A percentile compares a stretch with the other conserved stretches of the same genome.
Evolutionary conservation across 805 yeast genomes (phyloP).

Genomic region (Hyphopichia homilentoma): DNA sequence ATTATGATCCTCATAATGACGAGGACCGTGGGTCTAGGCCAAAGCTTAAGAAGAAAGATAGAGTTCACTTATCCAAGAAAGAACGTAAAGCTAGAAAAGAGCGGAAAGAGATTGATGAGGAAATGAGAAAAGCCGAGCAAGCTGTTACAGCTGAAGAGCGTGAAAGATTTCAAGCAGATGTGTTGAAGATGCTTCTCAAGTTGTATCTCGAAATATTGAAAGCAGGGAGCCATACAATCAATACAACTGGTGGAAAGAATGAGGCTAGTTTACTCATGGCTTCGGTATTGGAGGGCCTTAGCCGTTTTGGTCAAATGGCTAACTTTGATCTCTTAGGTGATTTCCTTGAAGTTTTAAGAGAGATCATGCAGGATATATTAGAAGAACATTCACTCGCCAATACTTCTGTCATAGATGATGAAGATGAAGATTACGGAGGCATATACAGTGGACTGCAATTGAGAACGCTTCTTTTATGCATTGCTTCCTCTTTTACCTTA

Average conservation of each 20-base stretch:
- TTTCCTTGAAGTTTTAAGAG: conserved; percentile 82
- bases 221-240: conserved; percentile 26
- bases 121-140: conserved; percentile 80
- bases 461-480: conserved; percentile 75
- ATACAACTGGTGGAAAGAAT: conserved; percentile 43
- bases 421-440: conserved; percentile 24
- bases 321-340: conserved; percentile 92
- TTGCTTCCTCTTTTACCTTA: conserved; percentile 86
- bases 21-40: conserved; percentile 32
- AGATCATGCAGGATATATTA: conserved; percentile 58
- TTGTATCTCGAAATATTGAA: conserved; percentile 76
- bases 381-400: conserved; percentile 34
- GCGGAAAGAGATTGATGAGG: conserved; percentile 81
- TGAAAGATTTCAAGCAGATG: conserved; percentile 79
- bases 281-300: conserved; percentile 85
- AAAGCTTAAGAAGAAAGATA: conserved; percentile 76
- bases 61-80: conserved; percentile 87
- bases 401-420: conserved; percentile 8
- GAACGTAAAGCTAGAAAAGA: conserved; percentile 87
- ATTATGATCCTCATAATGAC: conserved; percentile 65
- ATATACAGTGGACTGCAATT: conserved; percentile 39
- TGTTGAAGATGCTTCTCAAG: conserved; percentile 66
- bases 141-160: conserved; percentile 85
- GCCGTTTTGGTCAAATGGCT: conserved; percentile 87
- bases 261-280: conserved; percentile 61